Base-by-base conservation (phyloP, 2,329 filamentous ascomycete genomes). In the Metarhizium rileyi region DNA sequence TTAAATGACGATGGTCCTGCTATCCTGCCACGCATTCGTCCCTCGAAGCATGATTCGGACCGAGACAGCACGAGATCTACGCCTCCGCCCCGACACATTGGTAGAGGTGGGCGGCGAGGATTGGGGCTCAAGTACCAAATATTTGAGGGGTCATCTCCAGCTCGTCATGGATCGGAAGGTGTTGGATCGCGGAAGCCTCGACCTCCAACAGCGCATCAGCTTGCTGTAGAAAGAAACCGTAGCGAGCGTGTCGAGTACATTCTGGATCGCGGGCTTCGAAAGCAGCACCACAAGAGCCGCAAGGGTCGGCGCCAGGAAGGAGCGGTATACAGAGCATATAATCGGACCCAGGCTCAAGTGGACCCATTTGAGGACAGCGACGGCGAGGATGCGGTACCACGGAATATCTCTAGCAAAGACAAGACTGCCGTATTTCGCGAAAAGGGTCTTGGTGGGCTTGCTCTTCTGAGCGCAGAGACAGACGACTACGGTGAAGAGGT, bases 221-320 rank as follows among this genome's bases (percentile, higher is more conserved):
- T 90, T 36, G 87, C 87, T 0, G 85, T 93, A 1, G 86, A 90
- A 64, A 78, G 83, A 49, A 90, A 90, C 64, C 76, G 87, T 18
- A 85, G 81, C 53, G 81, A 87, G 59, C 81, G 87, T 5, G 87
- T 91, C n/a, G 84, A 90, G 59, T 84, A 90, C 59, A 87, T 89
- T 47, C 77, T 93, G 16, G 84, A 88, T 56, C 80, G 83, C n/a
- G 83, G 84, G 27, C 70, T 91, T 30, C 80, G 84, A 45, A 76
- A 74, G 55, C 73, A 80, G 47, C 84, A 90, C 60, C 78, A 82
- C 60, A 72, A 72, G 49, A 77, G 81, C 12, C 79, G 81, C 44
- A 82, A 81, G 57, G 61, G 69, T 18, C 78, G 87, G 4, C 77
- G 78, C 20, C 70, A 75, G 48, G 81, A 89, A 51, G 84, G 86